A percentile compares a stretch with the other conserved stretches of the same genome.
Conservation (phyloP, 2,329 filamentous ascomycete genomes). For the Cylindrodendrum hubeiense region DNA sequence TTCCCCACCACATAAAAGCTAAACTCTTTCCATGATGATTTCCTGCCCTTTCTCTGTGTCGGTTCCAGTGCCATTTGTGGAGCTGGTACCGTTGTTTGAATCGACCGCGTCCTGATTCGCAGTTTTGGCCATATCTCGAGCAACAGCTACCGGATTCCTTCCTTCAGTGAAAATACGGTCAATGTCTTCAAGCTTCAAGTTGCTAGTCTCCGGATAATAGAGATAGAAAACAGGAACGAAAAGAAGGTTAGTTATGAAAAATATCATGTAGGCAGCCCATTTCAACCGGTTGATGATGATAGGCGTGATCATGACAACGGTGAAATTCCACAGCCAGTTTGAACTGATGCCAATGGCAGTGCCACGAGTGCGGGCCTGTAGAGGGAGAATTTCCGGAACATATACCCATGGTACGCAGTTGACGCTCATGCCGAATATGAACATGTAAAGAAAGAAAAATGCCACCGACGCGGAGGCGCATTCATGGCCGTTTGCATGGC, state of each 20-base stretch:
- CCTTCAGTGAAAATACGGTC: constrained; percentile 49
- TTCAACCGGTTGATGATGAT: constrained; percentile 59
- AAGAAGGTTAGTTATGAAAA: constrained; percentile 60
- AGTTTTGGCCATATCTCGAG: not conserved
- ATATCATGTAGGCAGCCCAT: constrained; percentile 66
- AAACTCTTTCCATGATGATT: not conserved
- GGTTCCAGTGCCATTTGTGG: not conserved
- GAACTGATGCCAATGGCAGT: constrained; percentile 40
- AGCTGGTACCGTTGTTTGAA: not conserved
- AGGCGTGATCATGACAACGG: constrained; percentile 63
- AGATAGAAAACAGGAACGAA: constrained; percentile 59
- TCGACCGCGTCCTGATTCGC: not conserved
- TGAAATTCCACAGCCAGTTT: constrained; percentile 54
- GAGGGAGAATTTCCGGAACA: constrained; percentile 37
- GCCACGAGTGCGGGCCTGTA: constrained; percentile 31
- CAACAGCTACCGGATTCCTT: constrained; percentile 26
- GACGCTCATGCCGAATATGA: constrained; percentile 35
- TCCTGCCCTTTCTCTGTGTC: not conserved
- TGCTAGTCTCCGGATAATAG: constrained; percentile 66
- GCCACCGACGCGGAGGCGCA: constrained; percentile 30
- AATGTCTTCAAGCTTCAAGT: constrained; percentile 63
- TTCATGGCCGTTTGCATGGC: constrained; percentile 7
- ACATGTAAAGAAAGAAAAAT: constrained; percentile 38
- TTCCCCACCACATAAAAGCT: not conserved
- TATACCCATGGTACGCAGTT: constrained; percentile 43